Percentiles rank a stretch among this genome's conserved stretches.
phyloP scores from a whole-genome alignment of 305 asterid species.

The Fraxinus velutina region DNA sequence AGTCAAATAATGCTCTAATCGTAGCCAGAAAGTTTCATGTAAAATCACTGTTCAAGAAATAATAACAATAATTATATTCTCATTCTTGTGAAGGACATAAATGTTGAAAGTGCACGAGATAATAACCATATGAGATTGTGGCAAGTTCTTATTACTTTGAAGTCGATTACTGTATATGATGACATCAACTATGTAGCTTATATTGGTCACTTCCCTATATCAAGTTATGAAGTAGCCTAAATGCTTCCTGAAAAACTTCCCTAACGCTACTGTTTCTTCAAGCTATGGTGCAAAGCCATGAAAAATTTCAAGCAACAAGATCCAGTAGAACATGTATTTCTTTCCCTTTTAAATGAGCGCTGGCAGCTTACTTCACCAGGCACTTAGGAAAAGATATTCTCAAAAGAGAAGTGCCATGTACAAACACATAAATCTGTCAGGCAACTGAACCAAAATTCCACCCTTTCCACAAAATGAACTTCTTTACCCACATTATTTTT shows the following conservation, averaged over 20 bases:
- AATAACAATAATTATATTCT: background rate
- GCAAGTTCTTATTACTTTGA: background rate
- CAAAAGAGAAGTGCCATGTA: background rate
- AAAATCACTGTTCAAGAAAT: background rate
- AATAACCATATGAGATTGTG: background rate
- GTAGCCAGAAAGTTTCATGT: background rate
- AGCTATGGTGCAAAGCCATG: background rate
- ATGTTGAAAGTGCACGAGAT: background rate
- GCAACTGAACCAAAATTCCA: background rate
- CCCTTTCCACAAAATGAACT: background rate
- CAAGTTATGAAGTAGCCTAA: background rate
- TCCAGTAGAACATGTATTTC: background rate
- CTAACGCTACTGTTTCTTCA: background rate
- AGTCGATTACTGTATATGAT: background rate
- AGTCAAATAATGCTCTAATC: slow-evolving; percentile 14
- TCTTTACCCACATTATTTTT: slow-evolving; percentile 8
- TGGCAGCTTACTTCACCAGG: background rate
- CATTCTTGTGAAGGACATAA: background rate
- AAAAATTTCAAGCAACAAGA: background rate
- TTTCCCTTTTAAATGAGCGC: background rate
- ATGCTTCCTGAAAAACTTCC: background rate
- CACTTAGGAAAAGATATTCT: background rate
- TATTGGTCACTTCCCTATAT: background rate
- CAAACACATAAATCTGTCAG: background rate
- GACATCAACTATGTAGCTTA: background rate